Conservation (phyloP, 371 early-diverging fungal genomes). For the Vairimorpha ceranae region DNA sequence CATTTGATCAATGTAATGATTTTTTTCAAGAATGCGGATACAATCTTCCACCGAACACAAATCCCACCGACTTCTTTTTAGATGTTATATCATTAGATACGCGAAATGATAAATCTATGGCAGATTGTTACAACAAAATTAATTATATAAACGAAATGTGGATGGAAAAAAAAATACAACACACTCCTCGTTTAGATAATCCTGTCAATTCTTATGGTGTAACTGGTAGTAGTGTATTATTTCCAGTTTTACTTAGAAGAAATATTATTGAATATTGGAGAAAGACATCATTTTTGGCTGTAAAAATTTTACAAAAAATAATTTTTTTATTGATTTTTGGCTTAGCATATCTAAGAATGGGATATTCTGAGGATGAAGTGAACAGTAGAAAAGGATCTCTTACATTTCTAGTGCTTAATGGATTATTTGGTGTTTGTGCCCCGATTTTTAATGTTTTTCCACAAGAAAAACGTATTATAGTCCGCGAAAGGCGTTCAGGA, state of each 20-base stretch:
- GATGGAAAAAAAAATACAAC: slow-evolving; percentile 7
- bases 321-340: slow-evolving; percentile 46
- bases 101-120: slow-evolving; percentile 47
- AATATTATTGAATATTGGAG: slow-evolving; percentile 61
- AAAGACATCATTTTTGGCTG: slow-evolving; percentile 54
- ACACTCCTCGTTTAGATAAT: neutral
- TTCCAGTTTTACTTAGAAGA: slow-evolving; percentile 55
- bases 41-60: slow-evolving; percentile 68
- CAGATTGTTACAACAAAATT: slow-evolving; percentile 48
- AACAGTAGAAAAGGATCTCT: slow-evolving; percentile 63
- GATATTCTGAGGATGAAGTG: slow-evolving; percentile 57
- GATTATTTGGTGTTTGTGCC: slow-evolving; percentile 62
- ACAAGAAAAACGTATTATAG: slow-evolving; percentile 61
- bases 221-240: neutral
- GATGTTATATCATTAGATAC: slow-evolving; percentile 66
- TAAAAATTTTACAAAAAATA: slow-evolving; percentile 58
- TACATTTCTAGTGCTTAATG: slow-evolving; percentile 63
- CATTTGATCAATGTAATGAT: slow-evolving; percentile 61
- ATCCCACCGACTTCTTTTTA: slow-evolving; percentile 70
- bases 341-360: slow-evolving; percentile 38
- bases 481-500: slow-evolving; percentile 64
- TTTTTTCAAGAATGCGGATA: slow-evolving; percentile 67
- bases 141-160: slow-evolving; percentile 56
- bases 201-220: neutral
- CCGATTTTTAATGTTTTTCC: slow-evolving; percentile 62